Evolutionary conservation across 208 protist genomes (phyloP), one percentile per base, ranked within the genome.

Genomic region (Porcisia hertigi): DNA sequence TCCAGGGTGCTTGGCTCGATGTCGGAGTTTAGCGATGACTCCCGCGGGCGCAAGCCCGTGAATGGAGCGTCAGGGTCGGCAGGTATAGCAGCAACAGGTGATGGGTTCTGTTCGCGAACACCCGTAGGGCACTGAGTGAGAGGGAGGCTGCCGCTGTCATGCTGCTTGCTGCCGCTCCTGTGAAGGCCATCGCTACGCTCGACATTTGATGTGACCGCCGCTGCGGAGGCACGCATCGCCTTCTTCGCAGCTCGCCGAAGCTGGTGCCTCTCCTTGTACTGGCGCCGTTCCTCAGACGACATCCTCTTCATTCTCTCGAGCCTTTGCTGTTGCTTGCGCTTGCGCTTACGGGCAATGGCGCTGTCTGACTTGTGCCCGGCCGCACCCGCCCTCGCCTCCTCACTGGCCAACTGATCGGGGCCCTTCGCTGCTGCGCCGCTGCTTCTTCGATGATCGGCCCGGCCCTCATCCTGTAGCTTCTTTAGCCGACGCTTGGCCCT

Each of bases 401-500:
- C 39, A 55, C 8, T 20, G 18, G 25, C 20, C 43, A 55, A 23
- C 12, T 30, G 47, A 36, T 45, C 11, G 18, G n/a, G 20, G 53
- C 52, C 66, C 11, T 55, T n/a, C 67, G 20, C 36, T 30, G 41
- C 60, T 34, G 39, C 30, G 12, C 9, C 30, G 12, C 9, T 30
- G 54, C 63, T 58, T 43, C 69, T 73, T 1, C 39, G 63, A 39
- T 65, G 74, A 36, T 75, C 74, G 34, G 53, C 43, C 70, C 55
- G 36, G 11, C 52, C 49, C 55, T 45, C 34, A 66, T 71, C 65
- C 57, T 62, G 73, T 23, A 39, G 36, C 80, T 75, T 76, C 80
- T 81, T 84, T 25, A 82, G 67, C 7, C 76, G 79, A 12, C 83
- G 80, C 74, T 82, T 82, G 16, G 83, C 83, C 16, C 70, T 36